A percentile compares a stretch with the other conserved stretches of the same genome.
Evolutionary conservation across 169 alveolate species (phyloP).

Genomic region (Cryptosporidium muris): DNA sequence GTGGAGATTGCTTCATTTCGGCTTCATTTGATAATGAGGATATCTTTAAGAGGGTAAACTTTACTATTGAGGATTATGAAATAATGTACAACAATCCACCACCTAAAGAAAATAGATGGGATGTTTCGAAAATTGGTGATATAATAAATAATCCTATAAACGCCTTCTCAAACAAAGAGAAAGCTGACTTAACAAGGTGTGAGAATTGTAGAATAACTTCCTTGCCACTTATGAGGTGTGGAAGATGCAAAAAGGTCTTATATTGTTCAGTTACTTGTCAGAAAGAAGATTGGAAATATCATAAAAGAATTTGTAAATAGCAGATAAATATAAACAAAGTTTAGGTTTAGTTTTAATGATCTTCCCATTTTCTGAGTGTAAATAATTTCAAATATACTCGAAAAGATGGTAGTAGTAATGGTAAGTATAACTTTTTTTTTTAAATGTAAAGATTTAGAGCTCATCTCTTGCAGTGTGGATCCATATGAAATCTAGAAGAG

Average conservation of each 20-base stretch:
- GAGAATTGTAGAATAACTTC: slow-evolving; percentile 79
- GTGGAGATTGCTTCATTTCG: slow-evolving; percentile 89
- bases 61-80: slow-evolving; percentile 80
- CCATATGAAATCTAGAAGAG: slow-evolving; percentile 61
- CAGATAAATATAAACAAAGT: neutral
- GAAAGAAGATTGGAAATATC: slow-evolving; percentile 86
- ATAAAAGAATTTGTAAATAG: slow-evolving; percentile 81
- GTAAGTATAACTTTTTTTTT: neutral
- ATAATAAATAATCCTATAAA: slow-evolving; percentile 72
- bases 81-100: slow-evolving; percentile 85
- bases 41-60: slow-evolving; percentile 82
- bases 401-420: neutral
- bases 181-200: slow-evolving; percentile 54
- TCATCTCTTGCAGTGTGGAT: slow-evolving; percentile 69
- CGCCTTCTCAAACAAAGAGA: slow-evolving; percentile 32
- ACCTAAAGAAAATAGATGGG: slow-evolving; percentile 83
- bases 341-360: neutral
- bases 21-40: slow-evolving; percentile 87
- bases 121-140: slow-evolving; percentile 49
- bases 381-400: neutral
- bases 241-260: slow-evolving; percentile 84
- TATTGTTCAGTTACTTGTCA: slow-evolving; percentile 88
- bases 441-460: neutral
- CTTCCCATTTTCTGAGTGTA: neutral
- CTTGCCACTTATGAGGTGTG: slow-evolving; percentile 78